These are phyloP conservation scores for Sporothrix pallida DNA, from an alignment of 2,329 filamentous ascomycete species.

Conservation along the genomic window DNA sequence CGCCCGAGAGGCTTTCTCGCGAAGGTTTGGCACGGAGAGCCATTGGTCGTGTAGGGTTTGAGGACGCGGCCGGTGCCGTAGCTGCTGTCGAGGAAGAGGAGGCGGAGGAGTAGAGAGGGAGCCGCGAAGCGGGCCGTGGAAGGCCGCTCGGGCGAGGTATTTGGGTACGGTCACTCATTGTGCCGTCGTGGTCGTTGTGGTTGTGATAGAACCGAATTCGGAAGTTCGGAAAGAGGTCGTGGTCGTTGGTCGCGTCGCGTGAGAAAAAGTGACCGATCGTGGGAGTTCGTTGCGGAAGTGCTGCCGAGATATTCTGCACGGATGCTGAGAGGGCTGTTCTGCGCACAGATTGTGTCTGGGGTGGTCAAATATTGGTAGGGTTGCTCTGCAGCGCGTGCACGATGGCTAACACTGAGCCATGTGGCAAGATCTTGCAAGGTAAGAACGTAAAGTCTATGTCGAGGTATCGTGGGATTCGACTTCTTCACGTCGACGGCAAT, in stretches of 20 bases:
- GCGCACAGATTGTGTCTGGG: conserved; percentile 22
- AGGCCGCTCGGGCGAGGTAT: conserved; percentile 36
- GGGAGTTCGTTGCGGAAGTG: background rate
- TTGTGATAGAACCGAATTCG: background rate
- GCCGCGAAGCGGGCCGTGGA: conserved; percentile 36
- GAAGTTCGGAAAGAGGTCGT: background rate
- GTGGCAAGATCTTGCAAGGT: background rate
- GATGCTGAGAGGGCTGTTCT: background rate
- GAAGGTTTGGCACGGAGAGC: conserved; percentile 39
- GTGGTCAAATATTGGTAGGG: conserved; percentile 10
- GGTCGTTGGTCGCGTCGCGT: background rate
- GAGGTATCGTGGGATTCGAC: background rate
- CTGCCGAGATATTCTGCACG: conserved; percentile 4
- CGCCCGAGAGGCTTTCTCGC: conserved; percentile 37
- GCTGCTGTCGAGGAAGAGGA: conserved; percentile 4
- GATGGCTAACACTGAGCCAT: background rate
- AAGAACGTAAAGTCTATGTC: background rate
- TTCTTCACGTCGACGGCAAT: background rate
- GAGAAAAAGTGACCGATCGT: conserved; percentile 14
- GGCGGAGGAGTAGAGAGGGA: conserved; percentile 30
- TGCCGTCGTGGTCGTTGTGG: background rate
- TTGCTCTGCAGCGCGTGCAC: conserved; percentile 18
- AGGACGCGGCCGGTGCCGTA: background rate
- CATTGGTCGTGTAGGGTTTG: conserved; percentile 3
- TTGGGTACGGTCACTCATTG: conserved; percentile 37